A percentile compares a stretch with the other conserved stretches of the same genome.
Evolutionary conservation across 2,329 filamentous ascomycete genomes (phyloP).

Genomic region (Penicillium sp.): DNA sequence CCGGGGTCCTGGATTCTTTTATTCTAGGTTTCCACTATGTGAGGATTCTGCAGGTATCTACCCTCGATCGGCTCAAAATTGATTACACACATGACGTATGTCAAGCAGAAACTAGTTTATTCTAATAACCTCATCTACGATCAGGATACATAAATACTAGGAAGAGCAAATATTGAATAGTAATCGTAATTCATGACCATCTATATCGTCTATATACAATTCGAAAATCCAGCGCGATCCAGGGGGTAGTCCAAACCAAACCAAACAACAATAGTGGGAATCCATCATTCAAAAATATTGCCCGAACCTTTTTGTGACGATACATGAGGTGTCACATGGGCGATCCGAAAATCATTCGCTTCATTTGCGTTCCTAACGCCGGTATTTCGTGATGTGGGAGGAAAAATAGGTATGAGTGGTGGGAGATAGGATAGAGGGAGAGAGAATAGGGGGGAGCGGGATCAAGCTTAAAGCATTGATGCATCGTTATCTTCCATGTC

Average conservation of each 20-base stretch:
- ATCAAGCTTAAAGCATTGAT: constrained; percentile 13
- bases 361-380: constrained; percentile 3
- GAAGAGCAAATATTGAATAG: constrained; percentile 24
- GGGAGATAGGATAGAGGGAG: background rate
- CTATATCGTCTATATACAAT: background rate
- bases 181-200: constrained; percentile 17
- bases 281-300: constrained; percentile 1
- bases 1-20: background rate
- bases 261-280: background rate
- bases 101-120: too few relatives aligned
- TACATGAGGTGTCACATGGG: background rate
- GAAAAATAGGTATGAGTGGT: background rate
- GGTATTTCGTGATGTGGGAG: background rate
- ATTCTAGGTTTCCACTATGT: too few relatives aligned
- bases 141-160: background rate
- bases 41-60: too few relatives aligned
- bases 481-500: constrained; percentile 36
- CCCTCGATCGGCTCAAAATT: too few relatives aligned
- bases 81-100: too few relatives aligned
- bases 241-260: constrained; percentile 2
- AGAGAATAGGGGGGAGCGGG: background rate
- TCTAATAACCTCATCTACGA: too few relatives aligned
- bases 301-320: constrained; percentile 6
- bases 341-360: constrained; percentile 1
- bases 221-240: constrained; percentile 1